phyloP scores from a whole-genome alignment of 768 basidiomycete genomes.

The Mycena leptocephala region DNA sequence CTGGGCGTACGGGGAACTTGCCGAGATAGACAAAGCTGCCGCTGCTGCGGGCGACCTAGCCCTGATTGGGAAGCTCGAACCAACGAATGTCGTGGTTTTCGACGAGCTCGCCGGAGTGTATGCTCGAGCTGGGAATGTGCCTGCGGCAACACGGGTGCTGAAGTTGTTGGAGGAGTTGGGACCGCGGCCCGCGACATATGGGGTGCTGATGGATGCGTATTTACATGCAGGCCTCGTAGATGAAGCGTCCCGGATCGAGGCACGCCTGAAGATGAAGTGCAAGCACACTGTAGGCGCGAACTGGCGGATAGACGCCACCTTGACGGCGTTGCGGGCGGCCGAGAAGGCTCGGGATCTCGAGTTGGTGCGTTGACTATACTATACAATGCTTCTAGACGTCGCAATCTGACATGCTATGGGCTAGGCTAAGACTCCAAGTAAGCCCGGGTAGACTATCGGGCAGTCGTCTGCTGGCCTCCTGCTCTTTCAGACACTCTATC shows the following conservation, averaged over 20 bases:
- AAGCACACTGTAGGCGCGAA: constrained; percentile 22
- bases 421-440: neutral
- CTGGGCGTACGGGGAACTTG: constrained; percentile 27
- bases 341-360: neutral
- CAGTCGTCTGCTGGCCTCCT: constrained; percentile 76
- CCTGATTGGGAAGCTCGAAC: constrained; percentile 23
- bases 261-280: constrained; percentile 29
- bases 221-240: constrained; percentile 10
- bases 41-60: constrained; percentile 13
- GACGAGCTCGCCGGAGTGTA: constrained; percentile 31
- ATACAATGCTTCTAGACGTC: neutral
- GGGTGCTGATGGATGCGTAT: constrained; percentile 34
- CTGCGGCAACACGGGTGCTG: constrained; percentile 19
- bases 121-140: constrained; percentile 21
- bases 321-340: constrained; percentile 13
- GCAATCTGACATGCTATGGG: neutral
- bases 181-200: constrained; percentile 28
- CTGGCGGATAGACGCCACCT: constrained; percentile 29
- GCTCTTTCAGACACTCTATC: constrained; percentile 73
- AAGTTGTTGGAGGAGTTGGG: constrained; percentile 13
- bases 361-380: neutral
- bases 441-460: constrained; percentile 51
- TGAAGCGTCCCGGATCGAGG: constrained; percentile 18
- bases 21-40: constrained; percentile 5
- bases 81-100: neutral